These are phyloP conservation scores for Flueggea neowawraea DNA, from an alignment of 441 rosid species.

Conservation along the genomic window DNA sequence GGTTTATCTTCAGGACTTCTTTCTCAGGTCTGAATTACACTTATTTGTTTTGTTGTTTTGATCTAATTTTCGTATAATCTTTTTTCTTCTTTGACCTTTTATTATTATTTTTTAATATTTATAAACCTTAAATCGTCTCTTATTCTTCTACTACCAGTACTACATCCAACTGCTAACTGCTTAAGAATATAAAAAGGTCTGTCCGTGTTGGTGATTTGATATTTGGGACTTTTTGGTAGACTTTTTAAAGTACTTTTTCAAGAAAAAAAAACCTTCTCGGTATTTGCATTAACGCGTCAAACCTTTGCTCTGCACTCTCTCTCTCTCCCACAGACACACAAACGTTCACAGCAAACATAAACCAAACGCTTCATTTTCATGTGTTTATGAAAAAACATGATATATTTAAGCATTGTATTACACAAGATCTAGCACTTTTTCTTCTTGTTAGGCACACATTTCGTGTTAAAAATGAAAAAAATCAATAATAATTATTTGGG, in stretches of 20 bases:
- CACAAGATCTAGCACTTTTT: conserved; percentile 2
- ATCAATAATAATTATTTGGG: neutral
- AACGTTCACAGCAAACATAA: neutral
- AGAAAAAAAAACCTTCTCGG: conserved; percentile 51
- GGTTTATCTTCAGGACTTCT: conserved; percentile 51
- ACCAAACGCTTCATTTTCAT: neutral
- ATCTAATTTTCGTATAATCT: neutral
- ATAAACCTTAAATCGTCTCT: conserved; percentile 6
- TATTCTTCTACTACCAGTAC: neutral
- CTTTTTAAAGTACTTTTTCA: conserved; percentile 17
- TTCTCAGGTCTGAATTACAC: conserved; percentile 40
- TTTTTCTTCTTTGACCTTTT: neutral
- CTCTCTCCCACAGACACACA: neutral
- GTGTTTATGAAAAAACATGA: neutral
- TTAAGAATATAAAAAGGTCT: conserved; percentile 8
- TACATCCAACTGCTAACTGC: neutral
- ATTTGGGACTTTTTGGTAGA: neutral
- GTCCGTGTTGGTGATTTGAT: neutral
- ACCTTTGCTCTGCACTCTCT: neutral
- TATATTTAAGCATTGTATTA: neutral
- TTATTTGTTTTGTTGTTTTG: neutral
- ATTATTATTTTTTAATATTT: neutral
- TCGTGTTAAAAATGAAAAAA: neutral
- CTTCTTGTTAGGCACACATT: neutral
- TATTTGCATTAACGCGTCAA: conserved; percentile 36